Conservation (phyloP, 495 filamentous ascomycete species). For the Trichocladium antarcticum region DNA sequence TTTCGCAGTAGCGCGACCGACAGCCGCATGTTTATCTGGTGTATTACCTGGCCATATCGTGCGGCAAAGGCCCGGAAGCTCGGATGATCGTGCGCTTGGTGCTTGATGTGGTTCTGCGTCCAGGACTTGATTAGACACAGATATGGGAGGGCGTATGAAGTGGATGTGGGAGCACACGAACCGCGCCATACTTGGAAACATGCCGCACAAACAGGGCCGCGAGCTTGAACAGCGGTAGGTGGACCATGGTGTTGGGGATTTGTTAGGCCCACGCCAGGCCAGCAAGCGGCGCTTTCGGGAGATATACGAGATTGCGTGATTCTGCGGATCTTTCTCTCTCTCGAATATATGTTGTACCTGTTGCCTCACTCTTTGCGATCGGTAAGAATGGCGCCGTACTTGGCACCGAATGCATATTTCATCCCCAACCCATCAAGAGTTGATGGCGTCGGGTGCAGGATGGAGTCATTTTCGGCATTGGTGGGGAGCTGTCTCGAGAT, state of each 20-base stretch:
- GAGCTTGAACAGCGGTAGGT: conserved; percentile 39
- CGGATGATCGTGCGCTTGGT: conserved; percentile 88
- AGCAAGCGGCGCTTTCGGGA: too few species aligned
- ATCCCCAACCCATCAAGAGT: not conserved
- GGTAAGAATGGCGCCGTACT: too few species aligned
- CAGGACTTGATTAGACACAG: not conserved
- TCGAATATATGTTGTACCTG: too few species aligned
- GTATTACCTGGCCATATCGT: conserved; percentile 59
- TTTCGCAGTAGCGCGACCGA: conserved; percentile 78
- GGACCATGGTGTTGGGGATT: conserved; percentile 35
- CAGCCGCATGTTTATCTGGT: conserved; percentile 88
- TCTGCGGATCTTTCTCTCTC: too few species aligned
- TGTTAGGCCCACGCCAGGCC: not conserved
- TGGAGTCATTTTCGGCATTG: conserved; percentile 8
- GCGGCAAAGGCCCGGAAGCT: conserved; percentile 72
- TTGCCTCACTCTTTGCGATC: too few species aligned
- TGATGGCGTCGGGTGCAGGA: not conserved
- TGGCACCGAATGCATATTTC: not conserved
- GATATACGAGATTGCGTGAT: too few species aligned
- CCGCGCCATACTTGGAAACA: conserved; percentile 51
- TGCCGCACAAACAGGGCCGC: conserved; percentile 41
- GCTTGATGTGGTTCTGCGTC: conserved; percentile 78
- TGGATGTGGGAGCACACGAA: conserved; percentile 14
- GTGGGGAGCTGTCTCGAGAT: conserved; percentile 6
- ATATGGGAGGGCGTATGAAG: not conserved